Conservation (phyloP, 768 basidiomycete genomes). For the Collybiopsis confluens region DNA sequence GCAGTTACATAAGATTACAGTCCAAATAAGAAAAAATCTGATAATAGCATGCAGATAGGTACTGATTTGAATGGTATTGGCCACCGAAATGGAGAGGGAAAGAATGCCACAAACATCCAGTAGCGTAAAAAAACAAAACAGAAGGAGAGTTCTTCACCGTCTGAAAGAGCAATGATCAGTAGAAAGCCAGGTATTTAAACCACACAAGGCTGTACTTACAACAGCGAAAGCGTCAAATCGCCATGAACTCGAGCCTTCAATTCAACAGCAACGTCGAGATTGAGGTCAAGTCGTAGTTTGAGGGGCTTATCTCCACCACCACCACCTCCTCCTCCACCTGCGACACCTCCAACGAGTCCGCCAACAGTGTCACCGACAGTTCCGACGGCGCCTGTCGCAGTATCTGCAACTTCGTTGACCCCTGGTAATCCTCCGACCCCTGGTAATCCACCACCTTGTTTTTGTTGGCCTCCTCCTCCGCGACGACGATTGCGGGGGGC, state of each 20-base stretch:
- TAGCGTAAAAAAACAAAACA: too few species aligned
- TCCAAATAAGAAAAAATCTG: too few species aligned
- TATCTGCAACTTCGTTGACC: slow-evolving; percentile 9
- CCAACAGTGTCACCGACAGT: slow-evolving; percentile 6
- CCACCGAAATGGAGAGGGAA: too few species aligned
- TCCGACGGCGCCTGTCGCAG: slow-evolving; percentile 4
- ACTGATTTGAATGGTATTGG: too few species aligned
- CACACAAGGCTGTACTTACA: slow-evolving; percentile 9
- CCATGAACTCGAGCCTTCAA: slow-evolving; percentile 14
- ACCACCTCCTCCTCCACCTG: slow-evolving; percentile 8
- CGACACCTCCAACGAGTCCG: not conserved
- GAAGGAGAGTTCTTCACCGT: too few species aligned
- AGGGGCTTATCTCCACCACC: slow-evolving; percentile 8
- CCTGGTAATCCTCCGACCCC: not conserved
- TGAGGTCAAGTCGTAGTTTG: slow-evolving; percentile 13
- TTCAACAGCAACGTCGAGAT: slow-evolving; percentile 12
- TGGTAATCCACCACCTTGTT: not conserved
- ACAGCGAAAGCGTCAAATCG: slow-evolving; percentile 13
- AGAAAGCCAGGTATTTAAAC: too few species aligned
- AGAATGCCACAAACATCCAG: too few species aligned
- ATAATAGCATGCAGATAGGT: too few species aligned
- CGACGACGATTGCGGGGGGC: slow-evolving; percentile 8
- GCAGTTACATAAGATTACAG: too few species aligned
- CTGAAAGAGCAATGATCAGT: too few species aligned
- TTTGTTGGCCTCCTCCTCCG: not conserved